Base-by-base conservation (phyloP, 2,329 filamentous ascomycete genomes). In the Macrophomina pseudophaseolina region DNA sequence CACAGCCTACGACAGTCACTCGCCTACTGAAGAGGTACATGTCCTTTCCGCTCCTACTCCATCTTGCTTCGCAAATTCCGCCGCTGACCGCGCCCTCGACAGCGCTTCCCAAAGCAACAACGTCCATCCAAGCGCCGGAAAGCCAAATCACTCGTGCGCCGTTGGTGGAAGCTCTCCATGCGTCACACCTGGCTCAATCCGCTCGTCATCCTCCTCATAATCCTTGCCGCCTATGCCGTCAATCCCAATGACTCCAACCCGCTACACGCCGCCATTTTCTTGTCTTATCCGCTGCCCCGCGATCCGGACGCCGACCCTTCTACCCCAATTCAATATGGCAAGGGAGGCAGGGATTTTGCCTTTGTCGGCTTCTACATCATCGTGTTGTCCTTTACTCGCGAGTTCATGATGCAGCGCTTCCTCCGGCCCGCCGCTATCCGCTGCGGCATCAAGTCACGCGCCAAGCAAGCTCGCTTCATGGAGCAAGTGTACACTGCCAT, bases 401-500 rank as follows among this genome's bases (percentile, higher is more conserved):
- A 98, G 79, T 97, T 97, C 79, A 86, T 97, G 80, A 97, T 97
- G 94, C 94, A 97, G 81, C 90, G 93, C 73, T 74, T 97, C 60
- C 87, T 97, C 67, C 88, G 90, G 12, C 94, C 93, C 0, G 83
- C 94, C 69, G 92, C 93, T 5, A 84, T 87, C 51, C 84, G 82
- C 71, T 88, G 84, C 65, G 91, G 92, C 16, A 88, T 97, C 74
- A 85, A 82, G 68, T 88, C 86, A 69, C 87, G 89, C 66, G 88
- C 85, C 70, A 97, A 97, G 82, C 93, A 95, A 74, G 87, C 90
- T 16, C 90, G 94, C 40, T 97, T 97, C 84, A 95, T 97, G 92
- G 94, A 98, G 80, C 94, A 98, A 81, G 88, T 91, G 75, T 98
- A 98, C 81, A 97, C 94, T 1, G 94, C 93, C 32, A 83, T 97